A percentile compares a stretch with the other conserved stretches of the same genome.
Conservation (phyloP, 164 flowering plant species). For the Stephania cephalantha region DNA sequence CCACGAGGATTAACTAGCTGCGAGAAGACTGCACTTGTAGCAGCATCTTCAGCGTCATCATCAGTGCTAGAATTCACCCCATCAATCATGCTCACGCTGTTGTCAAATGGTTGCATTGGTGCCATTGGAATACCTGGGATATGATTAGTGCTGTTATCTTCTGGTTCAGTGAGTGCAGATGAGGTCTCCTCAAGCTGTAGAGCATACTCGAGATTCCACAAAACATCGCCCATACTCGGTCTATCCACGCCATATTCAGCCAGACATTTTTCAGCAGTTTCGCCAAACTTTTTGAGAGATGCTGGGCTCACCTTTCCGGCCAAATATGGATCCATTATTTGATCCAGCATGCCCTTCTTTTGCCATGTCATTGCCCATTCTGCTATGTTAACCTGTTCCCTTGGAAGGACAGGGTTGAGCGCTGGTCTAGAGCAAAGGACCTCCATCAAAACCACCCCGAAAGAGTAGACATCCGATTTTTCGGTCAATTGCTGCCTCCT, state of each 20-base stretch:
- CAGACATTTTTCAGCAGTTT: constrained; percentile 87
- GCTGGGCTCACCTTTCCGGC: constrained; percentile 69
- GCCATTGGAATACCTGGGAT: constrained; percentile 57
- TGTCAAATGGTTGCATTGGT: constrained; percentile 56
- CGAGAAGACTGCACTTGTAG: constrained; percentile 92
- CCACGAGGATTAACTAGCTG: constrained; percentile 95
- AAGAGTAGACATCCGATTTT: constrained; percentile 93
- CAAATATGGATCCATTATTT: constrained; percentile 69
- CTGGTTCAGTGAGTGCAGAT: constrained; percentile 64
- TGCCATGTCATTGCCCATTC: constrained; percentile 98
- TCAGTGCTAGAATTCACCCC: constrained; percentile 58
- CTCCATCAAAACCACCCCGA: constrained; percentile 93
- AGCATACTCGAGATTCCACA: constrained; percentile 93
- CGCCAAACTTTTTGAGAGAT: constrained; percentile 84
- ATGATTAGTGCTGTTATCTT: constrained; percentile 88
- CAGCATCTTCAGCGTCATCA: constrained; percentile 74
- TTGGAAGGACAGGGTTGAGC: constrained; percentile 77
- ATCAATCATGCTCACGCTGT: constrained; percentile 61
- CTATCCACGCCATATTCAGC: constrained; percentile 87
- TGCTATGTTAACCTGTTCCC: constrained; percentile 91
- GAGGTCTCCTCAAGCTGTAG: constrained; percentile 87
- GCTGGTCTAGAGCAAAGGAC: constrained; percentile 89
- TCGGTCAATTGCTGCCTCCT: constrained; percentile 88
- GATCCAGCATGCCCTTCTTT: constrained; percentile 84
- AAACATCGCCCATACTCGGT: constrained; percentile 92